phyloP scores from a whole-genome alignment of 2,329 filamentous ascomycete species.

The Pyricularia sp. region DNA sequence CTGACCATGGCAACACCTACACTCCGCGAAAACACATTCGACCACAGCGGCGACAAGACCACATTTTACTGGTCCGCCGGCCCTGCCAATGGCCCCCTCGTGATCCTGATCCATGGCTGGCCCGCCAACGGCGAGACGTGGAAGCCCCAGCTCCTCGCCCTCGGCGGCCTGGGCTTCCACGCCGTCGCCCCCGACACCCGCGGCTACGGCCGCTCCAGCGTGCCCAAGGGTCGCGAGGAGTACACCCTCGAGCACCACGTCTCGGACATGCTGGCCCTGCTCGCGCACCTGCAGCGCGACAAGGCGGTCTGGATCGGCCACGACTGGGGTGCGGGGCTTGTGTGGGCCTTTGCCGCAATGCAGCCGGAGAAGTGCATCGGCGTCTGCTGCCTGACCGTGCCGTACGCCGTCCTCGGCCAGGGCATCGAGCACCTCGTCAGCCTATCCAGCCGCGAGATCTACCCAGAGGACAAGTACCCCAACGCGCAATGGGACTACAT shows the following conservation, averaged over 20 bases:
- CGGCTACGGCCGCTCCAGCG: constrained; percentile 26
- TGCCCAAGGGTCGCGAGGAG: constrained; percentile 23
- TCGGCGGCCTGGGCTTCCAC: constrained; percentile 22
- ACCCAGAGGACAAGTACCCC: background rate
- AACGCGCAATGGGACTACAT: background rate
- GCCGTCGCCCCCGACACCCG: constrained; percentile 27
- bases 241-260: constrained; percentile 26
- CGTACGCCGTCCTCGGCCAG: background rate
- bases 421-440: background rate
- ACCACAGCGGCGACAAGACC: background rate
- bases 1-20: background rate
- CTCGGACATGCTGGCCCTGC: constrained; percentile 27
- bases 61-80: background rate
- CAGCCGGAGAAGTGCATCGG: background rate
- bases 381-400: background rate
- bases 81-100: background rate
- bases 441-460: background rate
- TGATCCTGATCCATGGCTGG: constrained; percentile 37
- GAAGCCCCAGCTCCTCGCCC: constrained; percentile 14
- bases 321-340: constrained; percentile 30
- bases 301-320: constrained; percentile 33
- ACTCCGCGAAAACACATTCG: background rate
- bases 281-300: constrained; percentile 24
- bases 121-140: constrained; percentile 23
- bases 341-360: background rate